These are phyloP conservation scores for Eucalyptus grandis DNA, from an alignment of 345 rosid genomes.

Conservation along the genomic window DNA sequence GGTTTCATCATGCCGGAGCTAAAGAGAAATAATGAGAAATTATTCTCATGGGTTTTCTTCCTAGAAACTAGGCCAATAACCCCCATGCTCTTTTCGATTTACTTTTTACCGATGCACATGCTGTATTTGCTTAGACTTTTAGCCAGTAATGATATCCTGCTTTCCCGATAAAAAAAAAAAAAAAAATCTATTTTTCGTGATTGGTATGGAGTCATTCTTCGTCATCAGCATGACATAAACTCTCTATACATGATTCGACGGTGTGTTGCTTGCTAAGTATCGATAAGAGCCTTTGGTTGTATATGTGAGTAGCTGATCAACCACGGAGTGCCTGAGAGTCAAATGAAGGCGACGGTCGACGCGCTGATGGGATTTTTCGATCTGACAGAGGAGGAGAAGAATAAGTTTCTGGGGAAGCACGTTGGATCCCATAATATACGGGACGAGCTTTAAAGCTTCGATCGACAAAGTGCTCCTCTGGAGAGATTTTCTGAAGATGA, in stretches of 20 bases:
- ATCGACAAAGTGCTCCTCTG: conserved; percentile 9
- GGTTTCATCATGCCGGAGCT: background rate
- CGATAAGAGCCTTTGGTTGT: background rate
- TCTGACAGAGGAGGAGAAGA: conserved; percentile 7
- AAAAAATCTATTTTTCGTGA: background rate
- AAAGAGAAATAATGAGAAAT: background rate
- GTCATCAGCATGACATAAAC: background rate
- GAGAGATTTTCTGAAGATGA: conserved; percentile 31
- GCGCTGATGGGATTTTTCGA: conserved; percentile 8
- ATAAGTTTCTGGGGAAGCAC: conserved; percentile 8
- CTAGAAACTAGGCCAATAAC: too few relatives aligned
- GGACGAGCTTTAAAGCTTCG: conserved; percentile 15
- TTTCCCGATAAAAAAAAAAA: too few relatives aligned
- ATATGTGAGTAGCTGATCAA: background rate
- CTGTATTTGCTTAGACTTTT: too few relatives aligned
- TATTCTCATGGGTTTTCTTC: background rate
- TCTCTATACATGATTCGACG: background rate
- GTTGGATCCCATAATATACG: conserved; percentile 20
- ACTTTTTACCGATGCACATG: too few relatives aligned
- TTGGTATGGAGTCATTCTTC: background rate
- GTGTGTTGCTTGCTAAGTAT: background rate
- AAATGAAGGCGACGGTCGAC: conserved; percentile 5
- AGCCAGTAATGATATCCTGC: too few relatives aligned
- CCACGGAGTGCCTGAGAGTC: conserved; percentile 12
- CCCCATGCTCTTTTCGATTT: too few relatives aligned